Percentiles rank a stretch among this genome's conserved stretches.
Evolutionary conservation across 1,284 basidiomycete genomes (phyloP).

Genomic region (Porogramme epimiltina): DNA sequence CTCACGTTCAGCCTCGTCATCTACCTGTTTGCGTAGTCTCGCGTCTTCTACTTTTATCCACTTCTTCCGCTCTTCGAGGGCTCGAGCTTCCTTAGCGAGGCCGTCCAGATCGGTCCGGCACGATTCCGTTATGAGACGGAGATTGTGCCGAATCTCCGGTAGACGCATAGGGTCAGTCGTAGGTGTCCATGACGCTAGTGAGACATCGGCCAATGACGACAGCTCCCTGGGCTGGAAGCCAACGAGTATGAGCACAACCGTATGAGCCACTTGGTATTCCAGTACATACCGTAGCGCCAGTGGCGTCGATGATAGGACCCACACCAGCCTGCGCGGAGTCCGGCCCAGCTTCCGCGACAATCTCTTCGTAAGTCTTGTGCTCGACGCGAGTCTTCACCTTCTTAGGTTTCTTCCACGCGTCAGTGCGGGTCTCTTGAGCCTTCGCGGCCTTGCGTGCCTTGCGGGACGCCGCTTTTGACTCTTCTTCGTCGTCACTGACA

Average conservation of each 20-base stretch:
- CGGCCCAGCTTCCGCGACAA: slow-evolving; percentile 81
- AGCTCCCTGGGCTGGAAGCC: slow-evolving; percentile 75
- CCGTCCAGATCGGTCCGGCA: slow-evolving; percentile 85
- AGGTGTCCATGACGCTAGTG: slow-evolving; percentile 81
- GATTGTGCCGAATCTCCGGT: slow-evolving; percentile 95
- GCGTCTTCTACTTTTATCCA: slow-evolving; percentile 75
- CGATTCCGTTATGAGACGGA: slow-evolving; percentile 83
- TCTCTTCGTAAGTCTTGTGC: slow-evolving; percentile 95
- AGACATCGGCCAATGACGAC: slow-evolving; percentile 78
- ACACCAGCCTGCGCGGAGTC: slow-evolving; percentile 56
- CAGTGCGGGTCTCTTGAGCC: slow-evolving; percentile 60
- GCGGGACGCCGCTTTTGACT: slow-evolving; percentile 44
- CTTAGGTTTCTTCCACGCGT: slow-evolving; percentile 81
- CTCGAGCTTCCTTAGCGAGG: slow-evolving; percentile 87
- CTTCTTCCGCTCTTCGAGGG: slow-evolving; percentile 77
- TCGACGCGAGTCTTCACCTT: slow-evolving; percentile 84
- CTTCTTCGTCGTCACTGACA: slow-evolving; percentile 77
- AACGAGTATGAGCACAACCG: not conserved
- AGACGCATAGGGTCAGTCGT: slow-evolving; percentile 84
- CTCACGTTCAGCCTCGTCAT: slow-evolving; percentile 76
- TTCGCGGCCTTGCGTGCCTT: slow-evolving; percentile 46
- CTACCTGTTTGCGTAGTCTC: slow-evolving; percentile 66
- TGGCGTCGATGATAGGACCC: slow-evolving; percentile 92
- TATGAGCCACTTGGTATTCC: not conserved
- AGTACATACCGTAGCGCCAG: slow-evolving; percentile 78